Evolutionary conservation across 768 basidiomycete species (phyloP), one percentile per base, ranked within the genome.

Genomic region (Boletus huronensis): DNA sequence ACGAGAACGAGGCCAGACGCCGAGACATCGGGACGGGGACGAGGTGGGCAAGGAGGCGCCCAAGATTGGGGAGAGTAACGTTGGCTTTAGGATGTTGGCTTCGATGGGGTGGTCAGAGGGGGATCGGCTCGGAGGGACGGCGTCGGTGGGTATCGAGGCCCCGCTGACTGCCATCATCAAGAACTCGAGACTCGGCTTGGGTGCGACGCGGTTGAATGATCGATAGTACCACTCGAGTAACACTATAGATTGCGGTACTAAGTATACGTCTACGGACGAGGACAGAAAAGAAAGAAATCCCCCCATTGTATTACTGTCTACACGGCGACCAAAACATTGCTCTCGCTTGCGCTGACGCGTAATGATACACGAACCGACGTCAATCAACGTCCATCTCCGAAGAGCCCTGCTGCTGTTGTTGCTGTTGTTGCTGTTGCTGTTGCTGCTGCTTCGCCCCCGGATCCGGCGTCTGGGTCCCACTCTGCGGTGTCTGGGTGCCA

Each of bases 61-160:
- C 2, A 92, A 86, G 73, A 87, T 98, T 50, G 85, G 81, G 14
- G 76, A 81, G 58, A 74, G 82, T 2, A 98, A 98, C 61, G 64
- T 94, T 47, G 96, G 96, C 0, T 97, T 96, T 75, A 82, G 73
- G 73, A 82, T 98, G 83, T 68, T 98, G 58, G 83, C 86, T 16
- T 76, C 80, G 56, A 97, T 98, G 95, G 95, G 95, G 39, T 96
- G 93, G 93, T 68, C 81, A 3, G 90, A 93, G 62, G 93, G 93
- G 0, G 78, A 83, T 39, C 74, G 79, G 13, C 93, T 96, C 61
- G 93, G 93, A 5, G 76, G 80, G 0, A 64, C 71, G 1, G 56
- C 58, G 6, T 74, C 78, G 8, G 80, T 73, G 31, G 91, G 91
- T 0, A 70, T 96, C 51, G 84, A 87, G 25, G 82, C 72, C 6